Evolutionary conservation across 208 protist genomes (phyloP).

Genomic region (Crithidia expoeki): DNA sequence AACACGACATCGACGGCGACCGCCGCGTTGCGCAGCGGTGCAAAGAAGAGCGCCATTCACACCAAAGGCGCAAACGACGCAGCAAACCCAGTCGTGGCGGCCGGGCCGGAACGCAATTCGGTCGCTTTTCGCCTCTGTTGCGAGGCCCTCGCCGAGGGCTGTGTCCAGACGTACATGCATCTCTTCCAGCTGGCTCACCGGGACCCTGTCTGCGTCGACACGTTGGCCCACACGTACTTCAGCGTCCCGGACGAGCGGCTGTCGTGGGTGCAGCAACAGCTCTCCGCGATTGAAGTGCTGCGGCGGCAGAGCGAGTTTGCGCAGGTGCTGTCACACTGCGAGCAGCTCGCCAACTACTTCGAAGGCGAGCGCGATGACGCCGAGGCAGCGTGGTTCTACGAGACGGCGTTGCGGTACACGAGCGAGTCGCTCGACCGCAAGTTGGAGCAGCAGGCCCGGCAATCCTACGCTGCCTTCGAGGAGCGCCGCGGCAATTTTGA

Average conservation of each 20-base stretch:
- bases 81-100: slow-evolving; percentile 39
- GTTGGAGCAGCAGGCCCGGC: slow-evolving; percentile 70
- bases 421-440: slow-evolving; percentile 72
- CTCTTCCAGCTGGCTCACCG: slow-evolving; percentile 87
- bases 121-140: slow-evolving; percentile 80
- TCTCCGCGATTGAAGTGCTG: slow-evolving; percentile 74
- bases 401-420: slow-evolving; percentile 66
- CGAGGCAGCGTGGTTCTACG: slow-evolving; percentile 79
- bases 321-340: slow-evolving; percentile 63
- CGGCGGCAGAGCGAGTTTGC: slow-evolving; percentile 86
- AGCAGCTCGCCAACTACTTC: slow-evolving; percentile 82
- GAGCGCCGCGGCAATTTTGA: slow-evolving; percentile 63
- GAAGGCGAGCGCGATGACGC: slow-evolving; percentile 74
- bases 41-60: not conserved
- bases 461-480: slow-evolving; percentile 59
- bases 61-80: slow-evolving; percentile 23
- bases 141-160: slow-evolving; percentile 81
- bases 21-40: not conserved
- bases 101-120: slow-evolving; percentile 70
- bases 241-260: slow-evolving; percentile 69
- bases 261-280: slow-evolving; percentile 81
- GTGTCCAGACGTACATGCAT: slow-evolving; percentile 81
- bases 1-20: no score
- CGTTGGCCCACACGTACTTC: slow-evolving; percentile 78
- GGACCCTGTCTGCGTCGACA: slow-evolving; percentile 86